Evolutionary conservation across 768 basidiomycete species (phyloP).

Genomic region (Suillus decipiens): DNA sequence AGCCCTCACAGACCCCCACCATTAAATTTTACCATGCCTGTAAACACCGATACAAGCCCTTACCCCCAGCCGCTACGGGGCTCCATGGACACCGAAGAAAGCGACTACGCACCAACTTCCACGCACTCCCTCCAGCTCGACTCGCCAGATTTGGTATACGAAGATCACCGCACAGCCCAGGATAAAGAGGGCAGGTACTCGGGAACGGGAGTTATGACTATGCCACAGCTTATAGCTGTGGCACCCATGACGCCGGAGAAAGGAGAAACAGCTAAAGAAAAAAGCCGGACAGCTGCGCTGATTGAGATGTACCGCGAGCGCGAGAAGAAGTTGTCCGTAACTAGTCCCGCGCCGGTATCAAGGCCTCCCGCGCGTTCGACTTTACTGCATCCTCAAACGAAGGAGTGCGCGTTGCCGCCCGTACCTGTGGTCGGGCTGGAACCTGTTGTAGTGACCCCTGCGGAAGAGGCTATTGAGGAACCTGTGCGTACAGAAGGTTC

Average conservation of each 20-base stretch:
- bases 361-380: constrained; percentile 37
- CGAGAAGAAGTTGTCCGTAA: constrained; percentile 45
- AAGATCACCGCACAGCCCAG: constrained; percentile 21
- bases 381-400: constrained; percentile 12
- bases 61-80: constrained; percentile 29
- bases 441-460: constrained; percentile 19
- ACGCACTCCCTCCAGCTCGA: constrained; percentile 26
- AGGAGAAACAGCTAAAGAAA: constrained; percentile 29
- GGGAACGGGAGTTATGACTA: constrained; percentile 30
- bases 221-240: constrained; percentile 20
- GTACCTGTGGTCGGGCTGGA: constrained; percentile 5
- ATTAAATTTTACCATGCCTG: constrained; percentile 10
- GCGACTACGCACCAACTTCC: constrained; percentile 35
- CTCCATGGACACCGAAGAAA: constrained; percentile 35
- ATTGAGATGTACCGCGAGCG: constrained; percentile 85
- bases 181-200: constrained; percentile 28
- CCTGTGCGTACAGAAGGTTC: constrained; percentile 10
- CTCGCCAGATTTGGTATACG: constrained; percentile 29
- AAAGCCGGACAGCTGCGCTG: constrained; percentile 70
- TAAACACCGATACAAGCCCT: not conserved
- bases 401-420: constrained; percentile 14
- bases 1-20: constrained; percentile 20
- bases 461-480: constrained; percentile 30
- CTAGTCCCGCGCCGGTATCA: constrained; percentile 26
- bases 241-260: constrained; percentile 20